A percentile compares a stretch with the other conserved stretches of the same genome.
These are phyloP conservation scores for Globisporangium okanoganense DNA, from an alignment of 352 stramenopile species.

Conservation along the genomic window DNA sequence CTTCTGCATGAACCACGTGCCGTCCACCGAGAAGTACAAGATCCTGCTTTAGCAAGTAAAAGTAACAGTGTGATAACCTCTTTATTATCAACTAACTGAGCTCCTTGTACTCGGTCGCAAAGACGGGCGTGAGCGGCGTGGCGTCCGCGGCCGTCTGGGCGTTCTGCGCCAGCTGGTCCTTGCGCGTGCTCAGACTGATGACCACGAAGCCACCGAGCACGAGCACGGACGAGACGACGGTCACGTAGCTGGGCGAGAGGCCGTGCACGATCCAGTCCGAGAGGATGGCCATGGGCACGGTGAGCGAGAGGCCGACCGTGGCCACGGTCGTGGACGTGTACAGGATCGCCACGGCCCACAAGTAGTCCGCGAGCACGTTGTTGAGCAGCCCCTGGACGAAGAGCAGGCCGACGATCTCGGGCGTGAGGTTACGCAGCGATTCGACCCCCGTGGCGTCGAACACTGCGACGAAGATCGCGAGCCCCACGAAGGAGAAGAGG, in stretches of 20 bases:
- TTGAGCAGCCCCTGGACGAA: conserved; percentile 90
- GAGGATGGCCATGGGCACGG: conserved; percentile 93
- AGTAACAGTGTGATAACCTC: not conserved
- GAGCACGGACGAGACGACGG: conserved; percentile 52
- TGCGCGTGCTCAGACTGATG: conserved; percentile 47
- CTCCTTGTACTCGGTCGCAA: conserved; percentile 28
- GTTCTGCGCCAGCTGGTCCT: conserved; percentile 10
- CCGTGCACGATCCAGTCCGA: conserved; percentile 79
- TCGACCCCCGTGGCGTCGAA: conserved; percentile 63
- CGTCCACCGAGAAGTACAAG: conserved; percentile 99
- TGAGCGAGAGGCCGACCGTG: conserved; percentile 94
- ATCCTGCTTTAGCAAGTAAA: conserved; percentile 97
- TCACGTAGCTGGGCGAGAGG: conserved; percentile 45
- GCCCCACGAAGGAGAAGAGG: conserved; percentile 80
- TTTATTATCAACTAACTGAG: too few species aligned
- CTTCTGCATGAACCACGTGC: conserved; percentile 95
- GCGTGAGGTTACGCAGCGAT: conserved; percentile 48
- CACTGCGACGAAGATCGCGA: conserved; percentile 63
- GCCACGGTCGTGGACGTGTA: conserved; percentile 95
- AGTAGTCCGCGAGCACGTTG: conserved; percentile 94
- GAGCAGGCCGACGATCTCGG: conserved; percentile 82
- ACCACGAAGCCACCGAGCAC: conserved; percentile 75
- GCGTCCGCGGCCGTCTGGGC: not conserved
- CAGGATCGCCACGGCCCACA: conserved; percentile 93
- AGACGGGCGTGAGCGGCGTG: conserved; percentile 21